Conservation (phyloP, 2,329 filamentous ascomycete species). For the Arthrobotrys megalospora region DNA sequence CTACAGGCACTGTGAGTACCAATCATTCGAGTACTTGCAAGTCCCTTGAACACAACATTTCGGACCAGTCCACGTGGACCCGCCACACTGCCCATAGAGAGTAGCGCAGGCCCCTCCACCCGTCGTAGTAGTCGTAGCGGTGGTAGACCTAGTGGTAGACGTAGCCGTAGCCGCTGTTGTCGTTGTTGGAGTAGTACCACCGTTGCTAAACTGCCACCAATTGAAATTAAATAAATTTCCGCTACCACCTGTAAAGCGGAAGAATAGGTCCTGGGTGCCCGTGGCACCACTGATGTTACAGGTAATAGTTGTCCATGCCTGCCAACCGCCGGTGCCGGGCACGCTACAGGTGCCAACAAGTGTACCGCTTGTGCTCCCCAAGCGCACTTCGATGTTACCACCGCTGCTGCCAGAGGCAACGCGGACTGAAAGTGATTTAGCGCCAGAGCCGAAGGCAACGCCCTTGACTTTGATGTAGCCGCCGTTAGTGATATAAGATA, state of each 20-base stretch:
- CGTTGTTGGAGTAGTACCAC: conserved; percentile 9
- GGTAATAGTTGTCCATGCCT: conserved; percentile 63
- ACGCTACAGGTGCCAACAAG: conserved; percentile 65
- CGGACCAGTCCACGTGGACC: conserved; percentile 9
- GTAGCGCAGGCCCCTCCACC: conserved; percentile 6
- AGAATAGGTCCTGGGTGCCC: conserved; percentile 63
- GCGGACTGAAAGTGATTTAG: conserved; percentile 63
- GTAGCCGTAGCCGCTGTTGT: not conserved
- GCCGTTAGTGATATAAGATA: conserved; percentile 64
- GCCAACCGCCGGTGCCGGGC: conserved; percentile 65
- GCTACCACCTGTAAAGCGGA: conserved; percentile 62
- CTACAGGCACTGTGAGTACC: conserved; percentile 38
- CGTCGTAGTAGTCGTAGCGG: conserved; percentile 24
- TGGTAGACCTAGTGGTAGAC: not conserved
- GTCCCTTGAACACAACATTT: conserved; percentile 34
- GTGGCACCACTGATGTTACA: conserved; percentile 62
- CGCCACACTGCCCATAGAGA: conserved; percentile 36
- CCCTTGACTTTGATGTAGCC: conserved; percentile 66
- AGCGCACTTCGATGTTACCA: conserved; percentile 65
- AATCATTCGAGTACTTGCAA: conserved; percentile 36
- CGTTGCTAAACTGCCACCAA: conserved; percentile 66
- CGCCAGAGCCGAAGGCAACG: conserved; percentile 65
- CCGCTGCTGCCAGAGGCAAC: conserved; percentile 64
- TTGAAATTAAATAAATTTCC: conserved; percentile 64
- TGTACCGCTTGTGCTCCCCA: conserved; percentile 64